These are phyloP conservation scores for Glonium stellatum DNA, from an alignment of 495 filamentous ascomycete species.

Conservation along the genomic window DNA sequence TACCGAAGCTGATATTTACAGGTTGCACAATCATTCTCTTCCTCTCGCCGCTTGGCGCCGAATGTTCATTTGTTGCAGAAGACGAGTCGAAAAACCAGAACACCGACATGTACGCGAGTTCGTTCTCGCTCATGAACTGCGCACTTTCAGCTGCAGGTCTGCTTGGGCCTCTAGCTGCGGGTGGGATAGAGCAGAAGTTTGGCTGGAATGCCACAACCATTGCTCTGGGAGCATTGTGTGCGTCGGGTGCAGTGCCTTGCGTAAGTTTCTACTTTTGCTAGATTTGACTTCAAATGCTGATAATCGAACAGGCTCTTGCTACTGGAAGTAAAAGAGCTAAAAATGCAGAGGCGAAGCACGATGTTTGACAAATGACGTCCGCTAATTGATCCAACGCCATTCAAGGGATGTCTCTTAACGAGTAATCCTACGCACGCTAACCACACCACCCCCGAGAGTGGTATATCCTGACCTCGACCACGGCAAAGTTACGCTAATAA, in stretches of 20 bases:
- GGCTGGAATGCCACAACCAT: constrained; percentile 13
- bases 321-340: neutral
- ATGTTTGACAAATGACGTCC: neutral
- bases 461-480: no score
- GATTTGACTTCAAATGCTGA: neutral
- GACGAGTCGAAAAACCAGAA: constrained; percentile 5
- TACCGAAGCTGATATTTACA: neutral
- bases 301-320: neutral
- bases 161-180: constrained; percentile 11
- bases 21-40: constrained; percentile 13
- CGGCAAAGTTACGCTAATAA: no score
- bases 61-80: constrained; percentile 11
- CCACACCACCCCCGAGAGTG: no score
- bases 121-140: constrained; percentile 19
- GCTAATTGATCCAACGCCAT: no score
- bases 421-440: no score
- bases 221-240: constrained; percentile 6
- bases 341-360: neutral
- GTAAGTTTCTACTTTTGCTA: neutral
- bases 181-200: constrained; percentile 6
- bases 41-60: constrained; percentile 10
- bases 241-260: constrained; percentile 9
- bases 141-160: constrained; percentile 5
- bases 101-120: constrained; percentile 7
- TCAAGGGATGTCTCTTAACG: no score